Evolutionary conservation across 108 stramenopile species (phyloP).

Genomic region (Epithemia pelagica): DNA sequence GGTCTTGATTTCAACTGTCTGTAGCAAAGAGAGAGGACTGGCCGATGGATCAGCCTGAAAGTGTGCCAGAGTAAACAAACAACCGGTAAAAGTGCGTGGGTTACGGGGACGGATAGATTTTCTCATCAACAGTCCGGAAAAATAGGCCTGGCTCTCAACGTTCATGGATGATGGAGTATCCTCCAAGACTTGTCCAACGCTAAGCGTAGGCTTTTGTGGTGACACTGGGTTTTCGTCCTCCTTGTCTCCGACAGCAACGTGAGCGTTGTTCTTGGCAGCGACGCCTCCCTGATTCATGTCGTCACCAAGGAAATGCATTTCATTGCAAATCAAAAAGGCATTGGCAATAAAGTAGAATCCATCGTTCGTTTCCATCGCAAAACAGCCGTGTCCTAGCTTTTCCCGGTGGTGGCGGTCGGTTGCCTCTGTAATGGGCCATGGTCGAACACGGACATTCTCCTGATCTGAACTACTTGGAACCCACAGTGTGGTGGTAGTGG

Average conservation of each 20-base stretch:
- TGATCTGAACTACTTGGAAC: neutral
- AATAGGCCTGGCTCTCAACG: neutral
- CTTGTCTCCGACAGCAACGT: no score
- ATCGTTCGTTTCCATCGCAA: neutral
- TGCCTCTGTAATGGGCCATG: neutral
- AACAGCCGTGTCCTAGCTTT: neutral
- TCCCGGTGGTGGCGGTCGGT: neutral
- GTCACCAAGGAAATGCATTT: neutral
- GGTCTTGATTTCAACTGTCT: conserved; percentile 18
- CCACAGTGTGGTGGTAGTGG: neutral
- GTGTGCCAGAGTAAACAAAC: neutral
- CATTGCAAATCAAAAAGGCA: neutral
- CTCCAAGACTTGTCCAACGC: no score
- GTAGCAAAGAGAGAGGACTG: conserved; percentile 2
- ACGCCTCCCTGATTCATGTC: neutral
- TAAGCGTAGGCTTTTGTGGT: no score
- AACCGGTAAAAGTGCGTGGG: neutral
- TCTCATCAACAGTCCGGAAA: neutral
- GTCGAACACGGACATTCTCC: neutral
- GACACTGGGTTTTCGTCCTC: no score
- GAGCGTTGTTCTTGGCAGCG: no score
- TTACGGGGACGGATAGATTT: neutral
- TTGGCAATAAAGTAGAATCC: neutral
- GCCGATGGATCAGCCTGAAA: neutral
- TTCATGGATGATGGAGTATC: no score